phyloP scores from a whole-genome alignment of 2,329 filamentous ascomycete genomes.

The Apiospora marii region DNA sequence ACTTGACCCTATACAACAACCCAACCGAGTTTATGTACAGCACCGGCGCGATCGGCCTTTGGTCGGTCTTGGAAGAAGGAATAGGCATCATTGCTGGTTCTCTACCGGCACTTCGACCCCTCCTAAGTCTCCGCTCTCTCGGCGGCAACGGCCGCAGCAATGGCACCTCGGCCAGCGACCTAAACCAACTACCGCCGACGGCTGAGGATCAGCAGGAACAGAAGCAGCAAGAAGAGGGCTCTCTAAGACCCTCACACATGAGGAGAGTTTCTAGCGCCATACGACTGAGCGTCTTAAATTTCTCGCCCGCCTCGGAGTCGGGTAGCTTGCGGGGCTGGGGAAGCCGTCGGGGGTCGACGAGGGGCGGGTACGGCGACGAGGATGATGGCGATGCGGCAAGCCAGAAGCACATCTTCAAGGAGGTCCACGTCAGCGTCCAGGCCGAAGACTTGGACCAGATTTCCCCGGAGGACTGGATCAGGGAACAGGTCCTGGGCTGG shows the following conservation, averaged over 20 bases:
- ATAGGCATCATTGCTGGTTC: conserved; percentile 58
- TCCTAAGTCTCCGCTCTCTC: conserved; percentile 45
- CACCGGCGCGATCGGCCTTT: conserved; percentile 51
- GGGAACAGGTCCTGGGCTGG: conserved; percentile 36
- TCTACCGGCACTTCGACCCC: conserved; percentile 53
- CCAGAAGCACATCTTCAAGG: conserved; percentile 49
- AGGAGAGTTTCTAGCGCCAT: not conserved
- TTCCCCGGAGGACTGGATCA: conserved; percentile 34
- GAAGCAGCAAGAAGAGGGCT: not conserved
- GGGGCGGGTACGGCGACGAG: not conserved
- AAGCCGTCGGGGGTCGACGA: not conserved
- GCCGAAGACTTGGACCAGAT: conserved; percentile 23
- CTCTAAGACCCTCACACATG: not conserved
- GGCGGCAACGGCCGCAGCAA: conserved; percentile 25
- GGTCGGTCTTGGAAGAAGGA: conserved; percentile 57
- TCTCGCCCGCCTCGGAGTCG: not conserved
- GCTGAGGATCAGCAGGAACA: not conserved
- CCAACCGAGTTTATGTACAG: conserved; percentile 49
- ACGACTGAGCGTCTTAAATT: not conserved
- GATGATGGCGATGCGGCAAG: conserved; percentile 38
- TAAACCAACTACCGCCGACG: not conserved
- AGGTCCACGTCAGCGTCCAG: conserved; percentile 41
- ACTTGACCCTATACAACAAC: conserved; percentile 49
- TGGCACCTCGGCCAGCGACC: not conserved
- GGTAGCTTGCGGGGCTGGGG: not conserved